Evolutionary conservation across 805 yeast species (phyloP), one percentile per base, ranked within the genome.

Genomic region (Kazachstania africana): DNA sequence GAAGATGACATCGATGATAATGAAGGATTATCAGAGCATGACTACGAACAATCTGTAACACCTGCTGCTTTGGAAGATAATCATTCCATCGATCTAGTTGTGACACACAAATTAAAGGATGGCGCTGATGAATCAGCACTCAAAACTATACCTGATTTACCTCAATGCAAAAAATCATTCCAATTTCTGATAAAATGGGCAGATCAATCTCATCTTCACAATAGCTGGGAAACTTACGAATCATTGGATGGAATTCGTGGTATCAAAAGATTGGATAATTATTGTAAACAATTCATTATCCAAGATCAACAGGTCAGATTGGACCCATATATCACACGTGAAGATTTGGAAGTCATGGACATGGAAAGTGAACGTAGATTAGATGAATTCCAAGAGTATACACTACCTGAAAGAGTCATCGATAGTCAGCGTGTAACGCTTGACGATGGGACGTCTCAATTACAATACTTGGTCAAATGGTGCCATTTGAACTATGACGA

Each of bases 381-480:
- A 24, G 97, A 88, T 40, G 88, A 82, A 45, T 72, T 76, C 40
- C 77, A 72, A 26, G 95, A 87, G 52, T 87, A 66, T 60, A 81
- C 81, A 39, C 70, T 73, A 24, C 95, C 84, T 21, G 98, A 88
- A 55, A 71, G 98, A 43, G 79, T 88, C 28, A 85, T 88, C 21
- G 85, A 83, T 36, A 75, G 87, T 32, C 82, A 83, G 45, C 75
- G 98, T 53, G 62, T 71, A 21, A 68, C 66, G 10, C 36, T 51
- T 6, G 62, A 63, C 21, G 85, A 75, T 9, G 70, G 65, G 33
- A 68, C 66, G 19, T 72, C 78, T 15, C 75, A 70, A 34, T 64
- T 91, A 39, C 78, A 77, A 50, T 91, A 91, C 55, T 71, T 78
- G 38, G 88, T 87, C 38, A 91, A 91, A 57, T 91, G 98, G 98